These are phyloP conservation scores for Vitis hybrid DNA, from an alignment of 177 flowering plant genomes.

Conservation along the genomic window DNA sequence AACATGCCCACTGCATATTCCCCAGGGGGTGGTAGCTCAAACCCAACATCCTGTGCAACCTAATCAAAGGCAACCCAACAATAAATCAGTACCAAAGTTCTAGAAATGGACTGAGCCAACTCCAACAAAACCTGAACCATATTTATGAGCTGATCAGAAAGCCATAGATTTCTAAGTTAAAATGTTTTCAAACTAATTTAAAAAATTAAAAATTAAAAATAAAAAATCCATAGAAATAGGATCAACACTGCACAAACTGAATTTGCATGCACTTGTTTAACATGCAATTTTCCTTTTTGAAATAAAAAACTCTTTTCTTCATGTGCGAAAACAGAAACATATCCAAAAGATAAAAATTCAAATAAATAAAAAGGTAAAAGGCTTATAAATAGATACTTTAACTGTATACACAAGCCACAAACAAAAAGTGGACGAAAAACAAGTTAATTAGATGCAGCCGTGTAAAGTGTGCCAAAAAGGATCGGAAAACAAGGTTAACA, in stretches of 20 bases:
- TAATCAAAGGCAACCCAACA: slow-evolving; percentile 24
- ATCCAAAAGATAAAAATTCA: background rate
- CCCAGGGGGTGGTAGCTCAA: slow-evolving; percentile 81
- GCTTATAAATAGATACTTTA: background rate
- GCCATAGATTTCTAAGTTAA: too few relatives aligned
- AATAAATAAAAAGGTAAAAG: background rate
- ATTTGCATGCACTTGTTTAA: too few relatives aligned
- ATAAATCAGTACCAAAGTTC: slow-evolving; percentile 2
- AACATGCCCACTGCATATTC: slow-evolving; percentile 98
- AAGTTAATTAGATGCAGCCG: background rate
- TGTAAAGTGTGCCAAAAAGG: background rate
- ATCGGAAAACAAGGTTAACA: slow-evolving; percentile 3
- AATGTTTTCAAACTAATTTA: background rate
- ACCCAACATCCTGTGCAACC: slow-evolving; percentile 76
- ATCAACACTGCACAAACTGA: too few relatives aligned
- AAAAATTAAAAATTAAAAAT: background rate
- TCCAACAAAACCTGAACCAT: background rate
- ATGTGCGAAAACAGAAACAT: background rate
- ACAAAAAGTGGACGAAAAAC: background rate
- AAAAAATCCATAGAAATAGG: background rate
- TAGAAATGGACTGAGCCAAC: background rate
- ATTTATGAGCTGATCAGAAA: too few relatives aligned
- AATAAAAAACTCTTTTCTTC: background rate
- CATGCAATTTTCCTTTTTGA: too few relatives aligned
- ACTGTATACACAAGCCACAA: background rate